Evolutionary conservation across 225 moss, liverwort and hornwort genomes (phyloP), one percentile per base, ranked within the genome.

Genomic region (Pleurozium schreberi): DNA sequence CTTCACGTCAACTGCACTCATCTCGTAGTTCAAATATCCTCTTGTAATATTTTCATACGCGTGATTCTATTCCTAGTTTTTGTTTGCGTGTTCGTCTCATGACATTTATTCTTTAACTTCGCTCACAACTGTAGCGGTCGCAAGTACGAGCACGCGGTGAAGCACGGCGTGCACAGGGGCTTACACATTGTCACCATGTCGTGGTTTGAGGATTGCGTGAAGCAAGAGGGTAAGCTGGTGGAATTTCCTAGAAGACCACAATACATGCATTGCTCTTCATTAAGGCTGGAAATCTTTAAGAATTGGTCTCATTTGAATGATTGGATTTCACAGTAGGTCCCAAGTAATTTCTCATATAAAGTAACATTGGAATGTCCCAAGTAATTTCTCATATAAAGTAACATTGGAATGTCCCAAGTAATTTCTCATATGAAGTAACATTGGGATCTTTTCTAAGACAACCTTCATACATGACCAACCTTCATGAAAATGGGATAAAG

Each of bases 1-100:
- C 91, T 94, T 45, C 94, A 93, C 60, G 87, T 93, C 83, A 93
- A 94, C 89, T 94, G 94, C 92, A 94, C 93, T 49, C 93, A 93
- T 89, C 93, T 94, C 33, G 91, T 94, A 43, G 92, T 94, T 80
- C 93, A 94, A 87, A 94, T 93, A 94, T 94, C 94, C 93, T 93
- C 27, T 75, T 80, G 42, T 52, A 4, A 6, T 82, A 7, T 11
- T 67, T n/a, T n/a, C 15, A 69, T 16, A 22, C 40, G n/a, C 50
- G 28, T 61, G 62, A 47, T 47, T 84, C 23, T 65, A 19, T 40
- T 70, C 9, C 43, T 36, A 26, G 7, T 83, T 47, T 63, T 27
- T 22, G 10, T 49, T 70, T 36, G 28, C 38, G 3, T 69, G 49
- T 20, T 14, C 33, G 25, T 75, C 16, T 76, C 49, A 18, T 40